phyloP scores from a whole-genome alignment of 192 early-diverging fungal species.

The Linnemannia hyalina region DNA sequence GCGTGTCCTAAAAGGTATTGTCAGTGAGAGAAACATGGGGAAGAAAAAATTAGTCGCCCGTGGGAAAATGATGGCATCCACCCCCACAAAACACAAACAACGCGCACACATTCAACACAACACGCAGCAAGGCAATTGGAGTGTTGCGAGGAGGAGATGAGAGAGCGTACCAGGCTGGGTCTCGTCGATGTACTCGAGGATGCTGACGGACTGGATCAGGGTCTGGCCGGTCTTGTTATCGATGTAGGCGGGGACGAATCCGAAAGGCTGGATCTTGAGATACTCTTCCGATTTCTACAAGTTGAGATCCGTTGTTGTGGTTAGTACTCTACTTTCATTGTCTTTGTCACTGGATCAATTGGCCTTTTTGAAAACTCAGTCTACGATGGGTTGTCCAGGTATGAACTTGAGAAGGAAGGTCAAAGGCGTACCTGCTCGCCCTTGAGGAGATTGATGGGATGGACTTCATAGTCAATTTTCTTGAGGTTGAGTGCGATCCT shows the following conservation, averaged over 20 bases:
- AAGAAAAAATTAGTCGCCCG: not conserved
- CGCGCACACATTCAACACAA: not conserved
- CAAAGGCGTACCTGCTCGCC: conserved; percentile 74
- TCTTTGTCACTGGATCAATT: not conserved
- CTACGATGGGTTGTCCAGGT: too few relatives aligned
- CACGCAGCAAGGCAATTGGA: not conserved
- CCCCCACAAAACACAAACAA: not conserved
- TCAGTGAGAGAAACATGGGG: not conserved
- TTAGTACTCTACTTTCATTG: not conserved
- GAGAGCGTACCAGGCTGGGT: conserved; percentile 62
- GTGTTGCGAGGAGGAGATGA: not conserved
- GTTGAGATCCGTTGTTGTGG: too few relatives aligned
- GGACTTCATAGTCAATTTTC: conserved; percentile 74
- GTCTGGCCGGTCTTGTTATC: conserved; percentile 66
- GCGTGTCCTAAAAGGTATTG: conserved; percentile 51
- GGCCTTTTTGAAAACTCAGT: too few relatives aligned
- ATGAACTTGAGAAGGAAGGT: too few relatives aligned
- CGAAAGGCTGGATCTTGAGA: conserved; percentile 72
- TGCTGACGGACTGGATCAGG: conserved; percentile 80
- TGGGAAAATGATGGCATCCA: conserved; percentile 3
- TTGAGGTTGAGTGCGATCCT: conserved; percentile 84
- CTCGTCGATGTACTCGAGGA: conserved; percentile 94
- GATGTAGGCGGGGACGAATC: conserved; percentile 76
- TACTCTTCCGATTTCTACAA: conserved; percentile 68
- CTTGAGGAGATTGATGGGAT: conserved; percentile 78